A percentile compares a stretch with the other conserved stretches of the same genome.
Conservation (phyloP, 169 alveolate genomes). For the Plasmodium coatneyi region DNA sequence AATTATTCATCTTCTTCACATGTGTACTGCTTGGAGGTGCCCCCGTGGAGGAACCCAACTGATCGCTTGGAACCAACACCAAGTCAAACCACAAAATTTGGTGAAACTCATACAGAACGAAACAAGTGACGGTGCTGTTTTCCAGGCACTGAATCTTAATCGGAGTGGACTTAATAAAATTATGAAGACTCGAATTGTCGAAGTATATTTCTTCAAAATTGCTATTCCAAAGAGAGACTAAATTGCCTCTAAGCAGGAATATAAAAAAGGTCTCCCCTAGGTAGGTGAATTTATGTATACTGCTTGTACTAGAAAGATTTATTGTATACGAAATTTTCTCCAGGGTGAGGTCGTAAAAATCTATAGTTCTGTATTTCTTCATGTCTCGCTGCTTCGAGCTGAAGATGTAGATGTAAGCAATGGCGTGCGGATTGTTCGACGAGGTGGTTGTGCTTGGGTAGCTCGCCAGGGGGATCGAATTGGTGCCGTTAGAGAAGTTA, state of each 20-base stretch:
- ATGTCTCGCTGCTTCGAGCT: background rate
- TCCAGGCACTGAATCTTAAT: slow-evolving; percentile 20
- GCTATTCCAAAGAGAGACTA: slow-evolving; percentile 1
- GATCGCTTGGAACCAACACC: background rate
- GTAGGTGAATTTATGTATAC: slow-evolving; percentile 8
- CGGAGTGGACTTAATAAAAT: background rate
- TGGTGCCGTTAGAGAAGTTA: background rate
- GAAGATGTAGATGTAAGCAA: slow-evolving; percentile 23
- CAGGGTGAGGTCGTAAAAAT: background rate
- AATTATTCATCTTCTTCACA: background rate
- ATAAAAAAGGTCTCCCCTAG: background rate
- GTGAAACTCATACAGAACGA: slow-evolving; percentile 33
- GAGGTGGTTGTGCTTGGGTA: background rate
- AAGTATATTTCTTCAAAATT: slow-evolving; percentile 1
- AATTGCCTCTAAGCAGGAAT: background rate
- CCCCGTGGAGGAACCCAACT: background rate
- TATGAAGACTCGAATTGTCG: background rate
- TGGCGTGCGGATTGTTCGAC: background rate
- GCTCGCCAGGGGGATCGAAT: background rate
- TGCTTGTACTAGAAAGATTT: background rate
- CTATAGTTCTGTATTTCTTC: slow-evolving; percentile 8
- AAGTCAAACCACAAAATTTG: slow-evolving; percentile 45
- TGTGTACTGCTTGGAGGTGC: background rate
- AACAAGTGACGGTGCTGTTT: background rate
- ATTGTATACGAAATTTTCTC: background rate